Evolutionary conservation across 2,329 filamentous ascomycete species (phyloP).

Genomic region (Magnaporthiopsis incrustans): DNA sequence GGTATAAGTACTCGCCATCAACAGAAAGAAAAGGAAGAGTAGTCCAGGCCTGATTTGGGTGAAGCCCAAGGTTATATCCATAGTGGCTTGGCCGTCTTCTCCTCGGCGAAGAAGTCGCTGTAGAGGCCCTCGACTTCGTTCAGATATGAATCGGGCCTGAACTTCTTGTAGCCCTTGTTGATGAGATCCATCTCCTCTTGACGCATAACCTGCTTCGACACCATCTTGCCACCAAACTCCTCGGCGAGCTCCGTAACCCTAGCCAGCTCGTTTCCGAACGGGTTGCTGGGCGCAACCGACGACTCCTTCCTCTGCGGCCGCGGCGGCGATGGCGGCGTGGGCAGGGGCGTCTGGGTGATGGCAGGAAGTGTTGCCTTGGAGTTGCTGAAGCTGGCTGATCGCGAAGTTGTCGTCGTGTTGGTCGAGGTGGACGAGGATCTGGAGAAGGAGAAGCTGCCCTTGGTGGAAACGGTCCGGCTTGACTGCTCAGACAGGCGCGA

Average conservation of each 20-base stretch:
- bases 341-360: conserved; percentile 17
- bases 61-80: conserved; percentile 39
- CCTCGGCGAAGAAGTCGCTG: conserved; percentile 47
- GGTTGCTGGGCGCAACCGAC: conserved; percentile 40
- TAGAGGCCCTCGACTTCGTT: conserved; percentile 67
- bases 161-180: conserved; percentile 62
- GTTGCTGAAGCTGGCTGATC: conserved; percentile 21
- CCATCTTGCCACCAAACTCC: conserved; percentile 62
- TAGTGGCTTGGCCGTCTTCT: conserved; percentile 23
- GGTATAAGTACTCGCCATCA: too few species aligned
- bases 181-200: conserved; percentile 67
- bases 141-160: conserved; percentile 76
- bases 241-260: conserved; percentile 91
- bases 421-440: conserved; percentile 50
- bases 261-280: conserved; percentile 83
- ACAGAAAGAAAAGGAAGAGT: not conserved
- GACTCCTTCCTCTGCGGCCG: conserved; percentile 30
- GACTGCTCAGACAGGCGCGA: conserved; percentile 51
- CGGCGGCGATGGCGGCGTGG: conserved; percentile 23
- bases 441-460: conserved; percentile 48
- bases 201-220: conserved; percentile 44
- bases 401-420: conserved; percentile 34
- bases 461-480: conserved; percentile 44
- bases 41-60: not conserved
- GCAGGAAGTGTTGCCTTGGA: conserved; percentile 10